These are phyloP conservation scores for Beauveria sp. DNA, from an alignment of 2,329 filamentous ascomycete species.

Conservation along the genomic window DNA sequence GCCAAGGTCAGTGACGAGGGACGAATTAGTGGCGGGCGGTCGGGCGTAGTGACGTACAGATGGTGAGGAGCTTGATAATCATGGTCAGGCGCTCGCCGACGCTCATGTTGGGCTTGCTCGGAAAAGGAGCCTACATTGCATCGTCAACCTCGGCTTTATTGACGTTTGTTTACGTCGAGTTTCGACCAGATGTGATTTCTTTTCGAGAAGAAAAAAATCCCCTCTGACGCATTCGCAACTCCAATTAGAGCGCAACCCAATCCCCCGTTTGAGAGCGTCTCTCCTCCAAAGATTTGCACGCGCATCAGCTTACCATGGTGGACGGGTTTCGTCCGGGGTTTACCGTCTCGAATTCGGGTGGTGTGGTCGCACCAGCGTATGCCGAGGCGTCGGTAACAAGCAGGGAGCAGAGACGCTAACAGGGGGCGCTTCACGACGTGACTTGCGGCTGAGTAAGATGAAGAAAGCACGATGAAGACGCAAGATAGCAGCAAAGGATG, in stretches of 20 bases:
- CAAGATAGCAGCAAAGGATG: not conserved
- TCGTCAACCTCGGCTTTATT: not conserved
- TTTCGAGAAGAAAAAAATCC: not conserved
- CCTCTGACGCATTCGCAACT: not conserved
- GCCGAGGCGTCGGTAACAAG: not conserved
- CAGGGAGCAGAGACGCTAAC: not conserved
- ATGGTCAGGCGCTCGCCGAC: conserved; percentile 15
- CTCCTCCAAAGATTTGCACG: no score
- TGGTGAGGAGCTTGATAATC: conserved; percentile 12
- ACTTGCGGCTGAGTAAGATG: not conserved
- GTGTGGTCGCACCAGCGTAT: not conserved
- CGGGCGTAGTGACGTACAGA: conserved; percentile 11
- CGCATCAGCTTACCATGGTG: conserved; percentile 8
- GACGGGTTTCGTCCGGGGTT: conserved; percentile 1
- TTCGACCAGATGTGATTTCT: not conserved
- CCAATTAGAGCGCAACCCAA: no score
- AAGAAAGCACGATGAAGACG: not conserved
- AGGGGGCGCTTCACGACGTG: not conserved
- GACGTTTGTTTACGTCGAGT: not conserved
- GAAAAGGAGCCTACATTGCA: conserved; percentile 3
- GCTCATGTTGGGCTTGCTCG: conserved; percentile 17
- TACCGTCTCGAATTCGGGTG: not conserved
- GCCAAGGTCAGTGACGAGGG: not conserved
- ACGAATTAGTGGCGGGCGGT: not conserved
- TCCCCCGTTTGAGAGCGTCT: not conserved